Conservation (phyloP, 2,329 filamentous ascomycete species). For the Coniochaeta prunicola region DNA sequence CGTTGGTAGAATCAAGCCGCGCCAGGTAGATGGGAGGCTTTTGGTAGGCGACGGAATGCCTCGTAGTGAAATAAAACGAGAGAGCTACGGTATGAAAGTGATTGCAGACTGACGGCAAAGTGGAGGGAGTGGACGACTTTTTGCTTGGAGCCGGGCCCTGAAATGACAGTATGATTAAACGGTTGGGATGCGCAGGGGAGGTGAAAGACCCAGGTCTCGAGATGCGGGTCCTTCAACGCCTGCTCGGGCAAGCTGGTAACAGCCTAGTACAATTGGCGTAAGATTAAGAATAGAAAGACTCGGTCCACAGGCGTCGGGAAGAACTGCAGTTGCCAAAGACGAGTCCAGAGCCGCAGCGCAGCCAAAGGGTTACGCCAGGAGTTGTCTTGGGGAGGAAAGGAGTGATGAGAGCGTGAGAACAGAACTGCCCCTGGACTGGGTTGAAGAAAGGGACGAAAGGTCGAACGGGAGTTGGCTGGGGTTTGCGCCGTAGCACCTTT, state of each 20-base stretch:
- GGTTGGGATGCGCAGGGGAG: slow-evolving; percentile 2
- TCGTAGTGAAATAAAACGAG: background rate
- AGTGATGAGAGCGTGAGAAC: slow-evolving; percentile 1
- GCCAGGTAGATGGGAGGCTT: background rate
- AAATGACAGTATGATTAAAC: slow-evolving; percentile 2
- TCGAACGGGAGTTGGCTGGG: background rate
- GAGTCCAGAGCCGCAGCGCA: background rate
- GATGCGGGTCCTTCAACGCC: background rate
- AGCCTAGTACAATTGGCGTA: background rate
- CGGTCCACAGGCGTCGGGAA: background rate
- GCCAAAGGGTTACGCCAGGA: slow-evolving; percentile 8
- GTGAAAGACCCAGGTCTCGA: background rate
- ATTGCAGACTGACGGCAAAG: background rate
- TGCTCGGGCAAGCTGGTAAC: background rate
- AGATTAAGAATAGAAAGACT: background rate
- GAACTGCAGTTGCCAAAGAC: slow-evolving; percentile 4
- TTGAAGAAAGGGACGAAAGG: slow-evolving; percentile 1
- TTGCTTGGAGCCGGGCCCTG: background rate
- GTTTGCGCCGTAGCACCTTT: background rate
- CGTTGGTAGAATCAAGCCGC: background rate
- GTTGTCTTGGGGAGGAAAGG: slow-evolving; percentile 13
- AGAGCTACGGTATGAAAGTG: background rate
- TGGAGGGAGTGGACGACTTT: slow-evolving; percentile 1
- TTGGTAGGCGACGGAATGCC: background rate
- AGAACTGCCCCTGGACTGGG: background rate